Percentiles rank a stretch among this genome's conserved stretches.
Evolutionary conservation across 345 rosid species (phyloP).

Genomic region (Brassica incana): DNA sequence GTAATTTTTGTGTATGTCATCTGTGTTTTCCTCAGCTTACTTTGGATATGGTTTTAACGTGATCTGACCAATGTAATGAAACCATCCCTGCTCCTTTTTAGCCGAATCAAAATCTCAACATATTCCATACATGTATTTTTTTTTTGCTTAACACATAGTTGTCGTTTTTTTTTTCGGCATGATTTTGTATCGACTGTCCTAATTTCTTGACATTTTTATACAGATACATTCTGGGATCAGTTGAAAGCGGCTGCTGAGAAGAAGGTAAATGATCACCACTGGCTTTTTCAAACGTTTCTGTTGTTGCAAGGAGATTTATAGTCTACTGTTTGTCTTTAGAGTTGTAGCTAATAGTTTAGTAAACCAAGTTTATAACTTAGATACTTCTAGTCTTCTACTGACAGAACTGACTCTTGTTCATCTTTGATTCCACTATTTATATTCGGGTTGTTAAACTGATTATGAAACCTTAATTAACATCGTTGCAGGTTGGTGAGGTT

Average conservation of each 20-base stretch:
- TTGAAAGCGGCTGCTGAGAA: constrained; percentile 56
- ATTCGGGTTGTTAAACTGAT: background rate
- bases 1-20: background rate
- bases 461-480: background rate
- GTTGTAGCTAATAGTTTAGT: background rate
- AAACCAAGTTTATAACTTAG: background rate
- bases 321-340: background rate
- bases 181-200: background rate
- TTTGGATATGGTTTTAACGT: background rate
- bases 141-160: background rate
- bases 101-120: background rate
- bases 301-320: constrained; percentile 10
- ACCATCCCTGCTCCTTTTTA: background rate
- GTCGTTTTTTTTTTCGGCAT: background rate
- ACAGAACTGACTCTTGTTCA: constrained; percentile 7
- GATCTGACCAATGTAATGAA: constrained; percentile 3
- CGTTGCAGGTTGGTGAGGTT: constrained; percentile 57
- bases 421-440: constrained; percentile 2
- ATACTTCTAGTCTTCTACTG: background rate
- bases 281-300: background rate
- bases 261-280: constrained; percentile 53
- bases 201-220: constrained; percentile 21
- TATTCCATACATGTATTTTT: background rate
- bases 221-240: constrained; percentile 87
- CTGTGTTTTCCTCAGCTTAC: constrained; percentile 6